phyloP scores from a whole-genome alignment of 768 basidiomycete species.

The Mycena olivaceomarginata region DNA sequence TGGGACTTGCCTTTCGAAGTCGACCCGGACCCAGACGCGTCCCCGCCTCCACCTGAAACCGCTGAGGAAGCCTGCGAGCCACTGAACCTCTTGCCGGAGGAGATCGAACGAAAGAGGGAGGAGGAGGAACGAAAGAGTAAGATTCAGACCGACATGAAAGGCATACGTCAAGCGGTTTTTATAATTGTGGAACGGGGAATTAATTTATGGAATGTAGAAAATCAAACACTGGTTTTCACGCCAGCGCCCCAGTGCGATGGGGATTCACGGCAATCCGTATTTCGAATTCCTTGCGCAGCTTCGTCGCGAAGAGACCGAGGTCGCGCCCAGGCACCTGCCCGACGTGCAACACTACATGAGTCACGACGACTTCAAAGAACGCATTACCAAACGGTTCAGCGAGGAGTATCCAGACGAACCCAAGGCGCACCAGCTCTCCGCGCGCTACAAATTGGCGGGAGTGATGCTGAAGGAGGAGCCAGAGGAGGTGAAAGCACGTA shows the following conservation, averaged over 20 bases:
- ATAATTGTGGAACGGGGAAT: not conserved
- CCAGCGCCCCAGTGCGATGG: not conserved
- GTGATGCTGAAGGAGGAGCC: too few relatives aligned
- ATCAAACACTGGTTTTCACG: slow-evolving; percentile 20
- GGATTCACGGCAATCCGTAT: not conserved
- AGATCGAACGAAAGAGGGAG: not conserved
- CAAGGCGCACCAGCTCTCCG: not conserved
- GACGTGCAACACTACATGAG: slow-evolving; percentile 1
- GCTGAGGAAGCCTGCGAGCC: not conserved
- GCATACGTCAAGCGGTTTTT: not conserved
- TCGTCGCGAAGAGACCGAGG: not conserved
- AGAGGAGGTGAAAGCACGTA: not conserved
- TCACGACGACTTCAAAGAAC: not conserved
- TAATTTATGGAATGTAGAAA: not conserved
- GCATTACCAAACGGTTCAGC: not conserved
- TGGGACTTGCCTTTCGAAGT: not conserved
- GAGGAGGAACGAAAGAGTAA: not conserved
- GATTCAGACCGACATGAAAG: not conserved
- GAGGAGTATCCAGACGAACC: not conserved
- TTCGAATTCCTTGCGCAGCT: not conserved
- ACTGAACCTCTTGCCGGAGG: not conserved
- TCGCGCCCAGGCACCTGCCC: not conserved
- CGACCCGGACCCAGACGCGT: not conserved
- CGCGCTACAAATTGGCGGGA: not conserved
- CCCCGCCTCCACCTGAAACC: not conserved